phyloP scores from a whole-genome alignment of 352 stramenopile genomes.

The Phytopythium ostracodes region DNA sequence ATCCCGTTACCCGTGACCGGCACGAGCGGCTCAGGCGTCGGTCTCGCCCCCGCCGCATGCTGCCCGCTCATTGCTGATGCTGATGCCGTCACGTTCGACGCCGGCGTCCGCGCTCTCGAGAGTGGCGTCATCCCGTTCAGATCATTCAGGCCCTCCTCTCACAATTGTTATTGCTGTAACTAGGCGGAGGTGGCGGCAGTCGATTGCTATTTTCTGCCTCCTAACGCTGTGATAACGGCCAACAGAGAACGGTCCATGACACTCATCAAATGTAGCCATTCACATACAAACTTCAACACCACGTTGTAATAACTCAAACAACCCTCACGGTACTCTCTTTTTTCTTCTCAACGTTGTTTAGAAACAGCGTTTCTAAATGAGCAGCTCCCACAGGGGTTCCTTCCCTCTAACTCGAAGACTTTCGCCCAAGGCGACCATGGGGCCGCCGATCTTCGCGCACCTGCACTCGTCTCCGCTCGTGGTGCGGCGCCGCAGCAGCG shows the following conservation, averaged over 20 bases:
- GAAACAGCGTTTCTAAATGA: too few species aligned
- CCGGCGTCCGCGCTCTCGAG: neutral
- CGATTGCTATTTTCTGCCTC: neutral
- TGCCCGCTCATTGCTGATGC: neutral
- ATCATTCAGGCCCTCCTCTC: neutral
- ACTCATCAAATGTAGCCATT: neutral
- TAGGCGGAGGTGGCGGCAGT: too few species aligned
- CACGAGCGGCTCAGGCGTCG: constrained; percentile 16
- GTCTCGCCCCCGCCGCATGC: neutral
- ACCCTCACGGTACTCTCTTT: too few species aligned
- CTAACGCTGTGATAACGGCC: neutral
- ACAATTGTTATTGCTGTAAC: neutral
- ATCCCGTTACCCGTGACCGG: constrained; percentile 52
- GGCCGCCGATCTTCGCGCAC: constrained; percentile 63
- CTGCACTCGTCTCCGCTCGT: constrained; percentile 83
- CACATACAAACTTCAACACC: too few species aligned
- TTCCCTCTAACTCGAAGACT: too few species aligned
- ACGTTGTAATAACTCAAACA: too few species aligned
- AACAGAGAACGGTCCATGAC: neutral
- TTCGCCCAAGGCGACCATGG: constrained; percentile 15
- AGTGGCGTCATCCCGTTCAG: neutral
- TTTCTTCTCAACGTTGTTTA: too few species aligned
- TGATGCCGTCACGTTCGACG: neutral
- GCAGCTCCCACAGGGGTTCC: too few species aligned
- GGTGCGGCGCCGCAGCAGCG: constrained; percentile 49